phyloP scores from a whole-genome alignment of 352 stramenopile species.

The Aphanomyces euteiches region DNA sequence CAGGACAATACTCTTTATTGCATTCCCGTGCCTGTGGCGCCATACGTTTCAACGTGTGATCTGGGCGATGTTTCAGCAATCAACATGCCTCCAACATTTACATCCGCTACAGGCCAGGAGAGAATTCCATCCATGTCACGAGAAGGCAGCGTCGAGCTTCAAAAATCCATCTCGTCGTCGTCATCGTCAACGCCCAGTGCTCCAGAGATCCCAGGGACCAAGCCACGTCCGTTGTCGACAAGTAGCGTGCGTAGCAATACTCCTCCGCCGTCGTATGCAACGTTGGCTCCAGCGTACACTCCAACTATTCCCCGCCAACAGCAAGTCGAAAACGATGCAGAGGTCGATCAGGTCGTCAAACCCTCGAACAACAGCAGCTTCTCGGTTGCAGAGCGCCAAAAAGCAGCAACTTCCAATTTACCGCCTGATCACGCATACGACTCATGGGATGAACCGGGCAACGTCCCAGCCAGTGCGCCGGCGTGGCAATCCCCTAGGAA shows the following conservation, averaged over 20 bases:
- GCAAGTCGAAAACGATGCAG: too few species aligned
- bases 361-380: background rate
- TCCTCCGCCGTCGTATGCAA: too few species aligned
- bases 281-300: too few species aligned
- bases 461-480: background rate
- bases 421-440: background rate
- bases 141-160: background rate
- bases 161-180: too few species aligned
- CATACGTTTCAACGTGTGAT: background rate
- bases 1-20: background rate
- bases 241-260: too few species aligned
- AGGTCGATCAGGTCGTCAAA: background rate
- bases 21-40: conserved; percentile 5
- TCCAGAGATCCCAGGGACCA: background rate
- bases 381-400: background rate
- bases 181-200: too few species aligned
- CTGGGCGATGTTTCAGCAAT: background rate
- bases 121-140: background rate
- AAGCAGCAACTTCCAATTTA: background rate
- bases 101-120: background rate
- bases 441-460: background rate
- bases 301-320: too few species aligned
- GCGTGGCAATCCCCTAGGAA: background rate
- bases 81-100: background rate
- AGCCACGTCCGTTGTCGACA: background rate